These are phyloP conservation scores for Pseudozyma tsukubaensis DNA, from an alignment of 1,284 basidiomycete genomes.

Conservation along the genomic window DNA sequence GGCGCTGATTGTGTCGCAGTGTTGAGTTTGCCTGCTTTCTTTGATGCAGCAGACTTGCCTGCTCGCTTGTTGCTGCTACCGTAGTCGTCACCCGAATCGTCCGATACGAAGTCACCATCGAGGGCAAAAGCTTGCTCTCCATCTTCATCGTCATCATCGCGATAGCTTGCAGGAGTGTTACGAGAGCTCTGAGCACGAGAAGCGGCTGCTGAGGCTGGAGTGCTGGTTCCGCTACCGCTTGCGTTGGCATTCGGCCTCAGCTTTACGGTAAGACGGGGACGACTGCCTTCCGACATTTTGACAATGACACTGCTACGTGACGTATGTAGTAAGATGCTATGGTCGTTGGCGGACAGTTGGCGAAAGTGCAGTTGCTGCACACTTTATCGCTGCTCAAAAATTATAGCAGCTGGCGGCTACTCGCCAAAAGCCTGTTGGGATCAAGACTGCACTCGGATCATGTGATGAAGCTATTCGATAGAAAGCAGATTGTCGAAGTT, in stretches of 20 bases:
- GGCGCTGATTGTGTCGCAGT: conserved; percentile 7
- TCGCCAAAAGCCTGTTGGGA: too few relatives aligned
- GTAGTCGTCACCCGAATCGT: conserved; percentile 48
- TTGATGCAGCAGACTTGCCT: conserved; percentile 11
- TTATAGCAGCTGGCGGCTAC: too few relatives aligned
- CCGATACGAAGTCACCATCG: conserved; percentile 44
- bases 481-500: too few relatives aligned
- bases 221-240: conserved; percentile 15
- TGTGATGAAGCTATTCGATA: too few relatives aligned
- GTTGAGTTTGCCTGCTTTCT: conserved; percentile 14
- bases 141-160: conserved; percentile 29
- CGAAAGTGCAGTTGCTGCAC: too few relatives aligned
- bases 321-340: too few relatives aligned
- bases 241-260: conserved; percentile 35
- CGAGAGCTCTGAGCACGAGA: conserved; percentile 35
- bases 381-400: too few relatives aligned
- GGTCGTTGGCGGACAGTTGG: too few relatives aligned
- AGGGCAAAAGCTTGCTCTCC: conserved; percentile 38
- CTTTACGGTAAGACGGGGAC: conserved; percentile 46
- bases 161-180: conserved; percentile 12
- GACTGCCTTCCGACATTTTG: conserved; percentile 9
- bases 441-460: too few relatives aligned
- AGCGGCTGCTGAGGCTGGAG: conserved; percentile 29
- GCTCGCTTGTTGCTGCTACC: conserved; percentile 15
- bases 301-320: too few relatives aligned